Base-by-base conservation (phyloP, 2,329 filamentous ascomycete genomes). In the Epichloe festucae region DNA sequence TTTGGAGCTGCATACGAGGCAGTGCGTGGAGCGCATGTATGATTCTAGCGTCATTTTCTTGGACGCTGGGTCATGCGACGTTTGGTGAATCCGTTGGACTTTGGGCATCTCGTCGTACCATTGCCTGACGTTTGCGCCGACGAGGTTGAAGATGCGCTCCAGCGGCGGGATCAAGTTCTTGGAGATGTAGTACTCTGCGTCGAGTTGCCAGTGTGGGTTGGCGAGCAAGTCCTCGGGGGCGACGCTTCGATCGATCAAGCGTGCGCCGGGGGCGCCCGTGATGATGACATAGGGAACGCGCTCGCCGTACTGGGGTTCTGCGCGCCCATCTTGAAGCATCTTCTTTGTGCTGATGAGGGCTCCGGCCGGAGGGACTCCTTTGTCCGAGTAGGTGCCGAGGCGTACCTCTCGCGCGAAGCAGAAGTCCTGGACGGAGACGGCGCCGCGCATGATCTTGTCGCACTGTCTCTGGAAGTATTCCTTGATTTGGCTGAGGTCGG, bases 41-140 rank as follows among this genome's bases (percentile, higher is more conserved):
- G 81, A 85, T 62, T 97, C 93, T n/a, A 98, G 76, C 0, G 89
- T 96, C 65, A 79, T 85, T 62, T 78, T 84, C 59, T 69, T 69
- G 60, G 54, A 59, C 58, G 59, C 62, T 3, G 52, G 56, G 17
- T 27, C 60, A 52, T 64, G 62, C 46, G 62, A 54, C 58, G 65
- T 42, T 51, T 65, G 55, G 48, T 64, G 78, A 45, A 91, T 79
- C 8, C 85, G 82, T 62, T 89, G 86, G 19, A 93, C 75, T 65
- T 94, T 95, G 45, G 91, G 91, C 89, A 97, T 94, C 67, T 96
- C 89, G 56, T 95, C 89, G 62, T 89, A 97, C 93, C 93, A 98
- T 53, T 81, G 78, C 17, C 87, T 74, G 0, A 97, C 87, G 63
- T 93, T 95, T 35, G 89, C 93, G 6, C 93, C 93, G 2, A 97